A percentile compares a stretch with the other conserved stretches of the same genome.
Evolutionary conservation across 148 eudicot species (phyloP).

Genomic region (Rhododendron ovatum): DNA sequence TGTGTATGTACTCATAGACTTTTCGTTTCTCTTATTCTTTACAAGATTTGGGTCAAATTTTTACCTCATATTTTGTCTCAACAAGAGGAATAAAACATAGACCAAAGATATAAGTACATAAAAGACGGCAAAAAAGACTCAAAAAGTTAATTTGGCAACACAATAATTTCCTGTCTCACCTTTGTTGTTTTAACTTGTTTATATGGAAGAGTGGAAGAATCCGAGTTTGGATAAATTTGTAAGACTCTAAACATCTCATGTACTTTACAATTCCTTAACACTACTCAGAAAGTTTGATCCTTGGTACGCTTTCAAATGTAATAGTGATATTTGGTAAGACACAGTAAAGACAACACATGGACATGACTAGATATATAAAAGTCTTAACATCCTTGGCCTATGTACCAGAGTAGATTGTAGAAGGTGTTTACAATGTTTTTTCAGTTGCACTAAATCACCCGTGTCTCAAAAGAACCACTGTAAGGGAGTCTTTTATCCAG

Average conservation of each 20-base stretch:
- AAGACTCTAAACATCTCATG: neutral
- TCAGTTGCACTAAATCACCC: neutral
- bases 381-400: neutral
- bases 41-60: neutral
- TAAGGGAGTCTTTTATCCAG: neutral
- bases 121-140: too few species aligned
- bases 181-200: neutral
- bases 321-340: neutral
- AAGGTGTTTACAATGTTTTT: neutral
- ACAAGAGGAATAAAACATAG: neutral
- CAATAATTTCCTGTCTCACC: neutral
- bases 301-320: neutral
- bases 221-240: neutral
- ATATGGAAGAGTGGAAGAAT: neutral
- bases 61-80: neutral
- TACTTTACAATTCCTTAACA: neutral
- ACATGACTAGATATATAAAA: neutral
- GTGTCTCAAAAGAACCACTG: neutral
- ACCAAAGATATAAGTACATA: neutral
- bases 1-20: too few species aligned
- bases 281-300: neutral
- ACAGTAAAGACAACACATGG: neutral
- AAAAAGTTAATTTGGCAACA: neutral
- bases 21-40: neutral
- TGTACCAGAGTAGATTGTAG: neutral